Evolutionary conservation across 495 filamentous ascomycete genomes (phyloP).

Genomic region (Achaetomiella virescens): DNA sequence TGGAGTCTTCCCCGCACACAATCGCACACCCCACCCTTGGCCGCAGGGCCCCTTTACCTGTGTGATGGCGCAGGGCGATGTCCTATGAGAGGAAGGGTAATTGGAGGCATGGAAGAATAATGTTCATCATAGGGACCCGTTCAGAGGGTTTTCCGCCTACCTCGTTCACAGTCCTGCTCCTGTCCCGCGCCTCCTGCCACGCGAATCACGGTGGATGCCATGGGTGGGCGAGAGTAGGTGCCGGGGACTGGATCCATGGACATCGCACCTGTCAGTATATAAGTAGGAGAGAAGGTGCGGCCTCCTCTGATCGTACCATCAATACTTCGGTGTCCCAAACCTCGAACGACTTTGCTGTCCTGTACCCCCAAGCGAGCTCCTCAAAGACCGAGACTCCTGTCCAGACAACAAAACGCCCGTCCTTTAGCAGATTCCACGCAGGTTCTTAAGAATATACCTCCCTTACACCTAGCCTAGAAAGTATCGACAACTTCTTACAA

Average conservation of each 20-base stretch:
- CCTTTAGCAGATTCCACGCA: background rate
- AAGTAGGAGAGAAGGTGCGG: background rate
- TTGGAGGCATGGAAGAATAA: background rate
- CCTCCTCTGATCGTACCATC: background rate
- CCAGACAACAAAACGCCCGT: background rate
- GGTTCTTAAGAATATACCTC: too few relatives aligned
- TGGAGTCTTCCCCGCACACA: slow-evolving; percentile 9
- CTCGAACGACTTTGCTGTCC: background rate
- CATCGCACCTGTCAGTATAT: background rate
- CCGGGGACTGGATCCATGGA: slow-evolving; percentile 14
- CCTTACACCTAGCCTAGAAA: background rate
- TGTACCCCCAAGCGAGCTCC: background rate
- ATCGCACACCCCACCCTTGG: slow-evolving; percentile 13
- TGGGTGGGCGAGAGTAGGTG: slow-evolving; percentile 4
- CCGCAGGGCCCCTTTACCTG: background rate
- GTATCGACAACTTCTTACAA: slow-evolving; percentile 11
- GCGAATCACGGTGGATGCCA: slow-evolving; percentile 4
- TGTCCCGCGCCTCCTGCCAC: slow-evolving; percentile 4
- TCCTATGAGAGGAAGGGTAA: background rate
- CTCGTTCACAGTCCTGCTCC: background rate
- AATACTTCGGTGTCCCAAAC: too few relatives aligned
- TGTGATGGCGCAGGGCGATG: background rate
- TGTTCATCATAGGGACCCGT: background rate
- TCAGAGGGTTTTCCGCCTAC: background rate
- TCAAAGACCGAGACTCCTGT: background rate